Conservation (phyloP, 1,139 yeast species). For the Yamadazyma buinensis region DNA sequence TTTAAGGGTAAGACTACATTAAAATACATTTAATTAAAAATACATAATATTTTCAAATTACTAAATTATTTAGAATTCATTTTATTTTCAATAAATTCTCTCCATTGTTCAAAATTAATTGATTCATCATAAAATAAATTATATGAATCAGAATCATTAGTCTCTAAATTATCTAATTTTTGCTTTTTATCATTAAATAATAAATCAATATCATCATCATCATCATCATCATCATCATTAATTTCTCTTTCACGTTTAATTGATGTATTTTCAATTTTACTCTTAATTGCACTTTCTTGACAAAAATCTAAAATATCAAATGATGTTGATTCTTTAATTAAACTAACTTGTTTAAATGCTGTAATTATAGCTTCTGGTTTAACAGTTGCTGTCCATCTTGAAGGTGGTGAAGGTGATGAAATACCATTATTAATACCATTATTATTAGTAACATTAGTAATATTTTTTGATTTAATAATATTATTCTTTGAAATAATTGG, state of each 20-base stretch:
- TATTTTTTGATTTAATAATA: no score
- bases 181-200: slow-evolving; percentile 36
- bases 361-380: slow-evolving; percentile 43
- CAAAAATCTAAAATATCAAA: slow-evolving; percentile 31
- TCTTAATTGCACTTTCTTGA: slow-evolving; percentile 10
- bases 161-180: slow-evolving; percentile 21
- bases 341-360: slow-evolving; percentile 44
- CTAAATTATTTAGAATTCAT: no score
- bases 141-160: no score
- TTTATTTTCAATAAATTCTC: slow-evolving; percentile 15
- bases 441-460: background rate
- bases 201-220: slow-evolving; percentile 24
- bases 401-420: slow-evolving; percentile 36
- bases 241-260: slow-evolving; percentile 19
- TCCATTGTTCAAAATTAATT: slow-evolving; percentile 35
- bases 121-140: no score
- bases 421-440: slow-evolving; percentile 12
- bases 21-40: background rate
- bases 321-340: slow-evolving; percentile 28
- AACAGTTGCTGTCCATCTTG: slow-evolving; percentile 44
- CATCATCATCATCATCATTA: slow-evolving; percentile 20
- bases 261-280: background rate
- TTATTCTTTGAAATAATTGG: slow-evolving; percentile 8
- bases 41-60: no score
- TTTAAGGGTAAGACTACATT: background rate